phyloP scores from a whole-genome alignment of 1,284 basidiomycete genomes.

The Entoloma clypeatum region DNA sequence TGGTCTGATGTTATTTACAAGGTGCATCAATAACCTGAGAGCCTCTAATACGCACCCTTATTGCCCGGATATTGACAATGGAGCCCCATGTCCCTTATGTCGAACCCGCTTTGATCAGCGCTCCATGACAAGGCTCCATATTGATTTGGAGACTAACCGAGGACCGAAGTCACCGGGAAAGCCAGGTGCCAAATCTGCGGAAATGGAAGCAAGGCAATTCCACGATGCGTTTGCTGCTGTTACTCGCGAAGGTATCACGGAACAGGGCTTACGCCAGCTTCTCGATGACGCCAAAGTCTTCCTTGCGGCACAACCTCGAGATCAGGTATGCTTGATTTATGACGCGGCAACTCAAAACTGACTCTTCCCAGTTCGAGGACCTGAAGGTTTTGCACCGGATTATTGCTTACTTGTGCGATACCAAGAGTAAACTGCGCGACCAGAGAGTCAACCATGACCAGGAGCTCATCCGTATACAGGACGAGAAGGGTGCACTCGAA shows the following conservation, averaged over 20 bases:
- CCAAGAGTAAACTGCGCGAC: constrained; percentile 31
- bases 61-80: constrained; percentile 11
- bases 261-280: constrained; percentile 35
- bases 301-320: constrained; percentile 32
- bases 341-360: neutral
- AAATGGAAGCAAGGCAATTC: constrained; percentile 35
- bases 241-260: constrained; percentile 38
- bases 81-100: constrained; percentile 42
- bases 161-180: constrained; percentile 5
- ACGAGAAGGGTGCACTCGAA: constrained; percentile 24
- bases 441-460: constrained; percentile 26
- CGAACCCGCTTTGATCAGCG: constrained; percentile 37
- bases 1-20: constrained; percentile 18
- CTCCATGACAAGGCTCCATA: constrained; percentile 38
- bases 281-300: constrained; percentile 40
- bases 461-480: constrained; percentile 24
- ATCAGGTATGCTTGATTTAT: constrained; percentile 27
- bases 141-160: constrained; percentile 37
- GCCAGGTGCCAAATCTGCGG: constrained; percentile 18
- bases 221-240: constrained; percentile 37
- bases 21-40: constrained; percentile 35
- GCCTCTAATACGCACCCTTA: constrained; percentile 14
- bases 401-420: constrained; percentile 38
- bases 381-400: constrained; percentile 37
- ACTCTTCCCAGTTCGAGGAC: constrained; percentile 36